Percentiles rank a stretch among this genome's conserved stretches.
Conservation (phyloP, 495 filamentous ascomycete species). For the Cercophora sp. region DNA sequence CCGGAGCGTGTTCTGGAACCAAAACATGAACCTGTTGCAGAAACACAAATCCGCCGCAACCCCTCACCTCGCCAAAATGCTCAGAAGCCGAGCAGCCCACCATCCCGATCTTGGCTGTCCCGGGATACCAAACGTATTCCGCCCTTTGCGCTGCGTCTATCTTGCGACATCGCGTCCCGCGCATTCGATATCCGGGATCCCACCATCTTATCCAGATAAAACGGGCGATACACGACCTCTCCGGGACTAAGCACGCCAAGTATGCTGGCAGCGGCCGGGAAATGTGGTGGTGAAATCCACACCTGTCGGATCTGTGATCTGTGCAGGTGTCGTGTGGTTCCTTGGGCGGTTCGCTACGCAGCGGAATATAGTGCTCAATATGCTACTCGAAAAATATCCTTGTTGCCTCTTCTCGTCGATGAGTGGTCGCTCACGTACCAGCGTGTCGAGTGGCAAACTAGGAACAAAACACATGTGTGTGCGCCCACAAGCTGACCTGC, state of each 20-base stretch:
- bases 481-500: neutral
- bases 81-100: neutral
- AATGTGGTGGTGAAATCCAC: no score
- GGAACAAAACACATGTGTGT: neutral
- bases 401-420: neutral
- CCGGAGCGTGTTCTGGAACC: conserved; percentile 10
- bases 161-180: no score
- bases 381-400: neutral
- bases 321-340: conserved; percentile 7
- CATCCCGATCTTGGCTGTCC: no score
- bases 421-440: conserved; percentile 2
- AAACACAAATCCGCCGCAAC: conserved; percentile 2
- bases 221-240: no score
- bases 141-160: no score
- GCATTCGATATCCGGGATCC: no score
- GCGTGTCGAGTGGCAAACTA: conserved; percentile 10
- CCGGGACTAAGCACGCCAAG: no score
- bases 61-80: conserved; percentile 8
- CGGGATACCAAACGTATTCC: no score
- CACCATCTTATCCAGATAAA: no score
- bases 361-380: conserved; percentile 23
- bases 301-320: conserved; percentile 3
- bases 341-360: conserved; percentile 23
- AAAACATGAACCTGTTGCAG: conserved; percentile 9
- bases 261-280: no score